A percentile compares a stretch with the other conserved stretches of the same genome.
Evolutionary conservation across 257 asterid genomes (phyloP).

Genomic region (Solanum paucissectum): DNA sequence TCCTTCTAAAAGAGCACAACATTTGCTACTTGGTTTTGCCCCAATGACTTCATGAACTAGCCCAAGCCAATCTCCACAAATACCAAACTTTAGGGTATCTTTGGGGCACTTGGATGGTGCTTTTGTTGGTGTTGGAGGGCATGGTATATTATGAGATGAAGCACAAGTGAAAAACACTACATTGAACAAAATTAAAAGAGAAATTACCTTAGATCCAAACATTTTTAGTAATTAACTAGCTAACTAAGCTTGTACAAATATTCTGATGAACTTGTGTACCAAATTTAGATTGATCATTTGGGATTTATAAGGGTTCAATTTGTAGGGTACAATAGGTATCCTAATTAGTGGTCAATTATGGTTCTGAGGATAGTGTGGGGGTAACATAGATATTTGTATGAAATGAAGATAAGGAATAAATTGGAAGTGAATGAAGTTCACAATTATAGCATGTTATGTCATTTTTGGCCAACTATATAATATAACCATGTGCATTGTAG

Average conservation of each 20-base stretch:
- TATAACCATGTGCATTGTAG: background rate
- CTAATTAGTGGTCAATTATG: background rate
- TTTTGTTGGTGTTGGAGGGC: constrained; percentile 46
- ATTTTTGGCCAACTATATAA: background rate
- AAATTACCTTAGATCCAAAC: constrained; percentile 25
- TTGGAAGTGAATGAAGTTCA: background rate
- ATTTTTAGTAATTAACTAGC: constrained; percentile 6
- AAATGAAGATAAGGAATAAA: background rate
- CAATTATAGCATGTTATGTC: background rate
- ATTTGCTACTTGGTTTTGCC: constrained; percentile 41
- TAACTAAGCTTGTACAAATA: background rate
- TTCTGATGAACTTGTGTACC: background rate
- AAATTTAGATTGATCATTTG: background rate
- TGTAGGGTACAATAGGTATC: background rate
- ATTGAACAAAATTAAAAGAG: constrained; percentile 26
- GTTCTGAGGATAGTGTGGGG: background rate
- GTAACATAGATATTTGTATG: background rate
- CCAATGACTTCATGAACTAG: constrained; percentile 72
- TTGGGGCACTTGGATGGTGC: constrained; percentile 49
- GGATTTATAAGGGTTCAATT: background rate
- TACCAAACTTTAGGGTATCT: constrained; percentile 76
- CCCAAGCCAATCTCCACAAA: constrained; percentile 83
- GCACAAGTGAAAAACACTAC: constrained; percentile 32
- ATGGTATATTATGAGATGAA: constrained; percentile 30
- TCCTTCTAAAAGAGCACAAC: constrained; percentile 58